Evolutionary conservation across 2,329 filamentous ascomycete genomes (phyloP).

Genomic region (Trichoderma atrobrunneum): DNA sequence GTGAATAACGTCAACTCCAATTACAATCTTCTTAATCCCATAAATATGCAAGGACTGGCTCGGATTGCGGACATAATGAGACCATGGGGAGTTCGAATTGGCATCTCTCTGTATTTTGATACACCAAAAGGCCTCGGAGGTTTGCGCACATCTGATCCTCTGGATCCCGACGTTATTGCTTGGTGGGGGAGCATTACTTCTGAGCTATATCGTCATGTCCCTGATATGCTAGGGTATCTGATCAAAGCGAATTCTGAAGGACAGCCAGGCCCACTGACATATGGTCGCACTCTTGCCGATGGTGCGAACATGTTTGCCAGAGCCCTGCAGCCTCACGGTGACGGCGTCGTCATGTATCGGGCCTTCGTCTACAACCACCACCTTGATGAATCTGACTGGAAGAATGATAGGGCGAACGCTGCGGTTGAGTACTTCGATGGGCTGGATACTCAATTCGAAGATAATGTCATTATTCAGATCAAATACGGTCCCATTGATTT

Average conservation of each 20-base stretch:
- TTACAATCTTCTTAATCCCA: neutral
- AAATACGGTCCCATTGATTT: neutral
- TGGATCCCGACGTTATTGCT: neutral
- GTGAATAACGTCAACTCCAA: neutral
- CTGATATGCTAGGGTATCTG: neutral
- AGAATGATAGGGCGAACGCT: neutral
- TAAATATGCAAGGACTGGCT: neutral
- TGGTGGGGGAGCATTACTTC: neutral
- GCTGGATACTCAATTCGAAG: neutral
- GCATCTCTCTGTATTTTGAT: neutral
- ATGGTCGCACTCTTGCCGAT: neutral
- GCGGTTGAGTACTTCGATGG: neutral
- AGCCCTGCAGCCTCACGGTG: neutral
- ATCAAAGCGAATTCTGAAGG: neutral
- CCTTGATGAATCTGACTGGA: neutral
- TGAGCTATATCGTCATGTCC: neutral
- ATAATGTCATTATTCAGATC: neutral
- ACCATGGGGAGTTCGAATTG: neutral
- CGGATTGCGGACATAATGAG: neutral
- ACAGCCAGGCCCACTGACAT: neutral
- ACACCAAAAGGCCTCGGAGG: neutral
- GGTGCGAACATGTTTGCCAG: neutral
- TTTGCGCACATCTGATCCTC: neutral
- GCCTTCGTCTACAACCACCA: neutral
- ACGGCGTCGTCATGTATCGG: neutral